Percentiles rank a stretch among this genome's conserved stretches.
Conservation (phyloP, 148 eudicot genomes). For the Selenicereus undatus region DNA sequence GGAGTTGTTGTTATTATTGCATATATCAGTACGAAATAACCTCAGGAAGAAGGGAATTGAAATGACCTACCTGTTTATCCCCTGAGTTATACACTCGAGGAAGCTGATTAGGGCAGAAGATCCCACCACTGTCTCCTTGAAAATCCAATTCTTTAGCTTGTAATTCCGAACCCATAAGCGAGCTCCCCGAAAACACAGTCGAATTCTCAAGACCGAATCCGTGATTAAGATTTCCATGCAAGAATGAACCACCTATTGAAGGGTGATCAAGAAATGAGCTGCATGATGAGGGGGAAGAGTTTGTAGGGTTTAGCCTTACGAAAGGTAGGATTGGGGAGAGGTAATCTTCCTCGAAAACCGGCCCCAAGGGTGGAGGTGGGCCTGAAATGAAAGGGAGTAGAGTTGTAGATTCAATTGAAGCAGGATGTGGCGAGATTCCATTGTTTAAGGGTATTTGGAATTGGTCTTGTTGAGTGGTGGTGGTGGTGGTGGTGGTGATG, state of each 20-base stretch:
- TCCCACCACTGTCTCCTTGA: conserved; percentile 62
- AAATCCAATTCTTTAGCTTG: conserved; percentile 53
- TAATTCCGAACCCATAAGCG: conserved; percentile 38
- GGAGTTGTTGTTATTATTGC: too few species aligned
- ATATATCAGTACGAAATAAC: too few species aligned
- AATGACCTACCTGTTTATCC: conserved; percentile 49
- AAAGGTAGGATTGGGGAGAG: conserved; percentile 49
- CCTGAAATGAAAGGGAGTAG: conserved; percentile 39
- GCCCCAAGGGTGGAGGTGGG: conserved; percentile 30
- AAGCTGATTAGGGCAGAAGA: conserved; percentile 45
- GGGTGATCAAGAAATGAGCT: conserved; percentile 43
- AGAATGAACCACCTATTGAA: conserved; percentile 31
- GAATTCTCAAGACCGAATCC: conserved; percentile 36
- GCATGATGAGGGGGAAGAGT: conserved; percentile 33
- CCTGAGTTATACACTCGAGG: conserved; percentile 36
- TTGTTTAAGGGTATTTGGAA: conserved; percentile 29
- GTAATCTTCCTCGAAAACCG: conserved; percentile 58
- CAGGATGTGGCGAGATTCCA: conserved; percentile 30
- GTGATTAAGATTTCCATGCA: conserved; percentile 33
- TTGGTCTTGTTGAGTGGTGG: conserved; percentile 32
- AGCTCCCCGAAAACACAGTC: conserved; percentile 34
- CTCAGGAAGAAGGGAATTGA: not conserved
- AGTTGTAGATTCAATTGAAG: conserved; percentile 11
- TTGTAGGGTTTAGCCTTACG: conserved; percentile 35
- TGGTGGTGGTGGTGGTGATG: conserved; percentile 5